These are phyloP conservation scores for Arthrinium puccinioides DNA, from an alignment of 2,329 filamentous ascomycete genomes.

Conservation along the genomic window DNA sequence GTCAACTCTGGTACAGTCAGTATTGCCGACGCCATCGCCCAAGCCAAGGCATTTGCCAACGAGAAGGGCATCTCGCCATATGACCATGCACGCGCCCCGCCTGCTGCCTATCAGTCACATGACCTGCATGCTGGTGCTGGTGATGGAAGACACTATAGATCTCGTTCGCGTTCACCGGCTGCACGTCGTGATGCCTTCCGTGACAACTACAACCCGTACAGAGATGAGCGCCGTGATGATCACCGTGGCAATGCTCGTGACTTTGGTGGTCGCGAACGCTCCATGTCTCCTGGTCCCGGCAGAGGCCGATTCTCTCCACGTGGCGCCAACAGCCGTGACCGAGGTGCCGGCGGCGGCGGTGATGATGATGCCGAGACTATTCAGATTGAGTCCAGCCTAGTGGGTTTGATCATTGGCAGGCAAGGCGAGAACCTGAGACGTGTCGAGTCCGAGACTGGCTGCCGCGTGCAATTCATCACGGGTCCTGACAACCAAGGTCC, in stretches of 20 bases:
- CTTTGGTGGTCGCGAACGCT: constrained; percentile 63
- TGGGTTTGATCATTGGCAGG: constrained; percentile 84
- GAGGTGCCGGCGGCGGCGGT: constrained; percentile 30
- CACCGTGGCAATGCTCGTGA: constrained; percentile 44
- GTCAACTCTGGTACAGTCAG: constrained; percentile 75
- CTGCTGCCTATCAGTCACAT: constrained; percentile 32
- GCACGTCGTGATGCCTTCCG: constrained; percentile 61
- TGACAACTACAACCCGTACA: constrained; percentile 74
- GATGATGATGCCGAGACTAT: constrained; percentile 76
- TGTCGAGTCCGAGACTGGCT: constrained; percentile 75
- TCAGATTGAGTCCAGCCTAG: constrained; percentile 76
- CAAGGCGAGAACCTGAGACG: constrained; percentile 83
- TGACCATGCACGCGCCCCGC: constrained; percentile 39
- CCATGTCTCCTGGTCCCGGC: constrained; percentile 55
- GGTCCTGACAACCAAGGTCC: constrained; percentile 63
- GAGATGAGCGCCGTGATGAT: constrained; percentile 75
- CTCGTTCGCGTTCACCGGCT: constrained; percentile 67
- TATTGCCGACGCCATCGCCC: constrained; percentile 77
- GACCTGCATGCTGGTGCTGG: constrained; percentile 38
- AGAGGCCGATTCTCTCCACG: constrained; percentile 57
- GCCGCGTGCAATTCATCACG: constrained; percentile 82
- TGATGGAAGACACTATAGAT: constrained; percentile 56
- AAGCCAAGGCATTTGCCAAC: constrained; percentile 73
- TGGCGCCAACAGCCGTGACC: constrained; percentile 36
- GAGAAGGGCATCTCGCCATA: constrained; percentile 66